phyloP scores from a whole-genome alignment of 768 basidiomycete genomes.

The Pleurotus sapidus region DNA sequence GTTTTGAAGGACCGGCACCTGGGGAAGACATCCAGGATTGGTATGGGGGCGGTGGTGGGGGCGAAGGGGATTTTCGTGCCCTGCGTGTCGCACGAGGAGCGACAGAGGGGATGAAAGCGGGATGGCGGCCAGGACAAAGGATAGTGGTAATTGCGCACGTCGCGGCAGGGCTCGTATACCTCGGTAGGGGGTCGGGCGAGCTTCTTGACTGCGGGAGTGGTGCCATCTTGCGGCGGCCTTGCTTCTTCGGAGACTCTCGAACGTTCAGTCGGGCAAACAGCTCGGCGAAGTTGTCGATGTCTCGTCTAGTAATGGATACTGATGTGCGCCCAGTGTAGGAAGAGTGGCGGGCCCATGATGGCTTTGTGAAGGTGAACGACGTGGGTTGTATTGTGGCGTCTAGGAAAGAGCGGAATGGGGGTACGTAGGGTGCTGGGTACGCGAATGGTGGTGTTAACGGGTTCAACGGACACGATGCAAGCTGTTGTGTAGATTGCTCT shows the following conservation, averaged over 20 bases:
- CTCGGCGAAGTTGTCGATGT: slow-evolving; percentile 19
- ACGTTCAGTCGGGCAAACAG: slow-evolving; percentile 24
- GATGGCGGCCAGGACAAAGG: slow-evolving; percentile 22
- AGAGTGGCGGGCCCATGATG: too few species aligned
- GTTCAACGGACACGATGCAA: not conserved
- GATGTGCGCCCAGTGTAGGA: too few species aligned
- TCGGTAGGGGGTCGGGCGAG: not conserved
- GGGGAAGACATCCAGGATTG: not conserved
- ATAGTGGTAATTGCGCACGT: slow-evolving; percentile 16
- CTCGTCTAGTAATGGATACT: too few species aligned
- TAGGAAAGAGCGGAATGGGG: slow-evolving; percentile 12
- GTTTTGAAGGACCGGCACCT: not conserved
- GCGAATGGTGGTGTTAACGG: slow-evolving; percentile 18
- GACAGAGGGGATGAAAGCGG: slow-evolving; percentile 17
- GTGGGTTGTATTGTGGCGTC: not conserved
- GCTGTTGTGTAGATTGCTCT: not conserved
- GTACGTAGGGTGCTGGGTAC: slow-evolving; percentile 17
- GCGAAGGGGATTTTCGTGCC: not conserved
- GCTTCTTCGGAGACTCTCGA: slow-evolving; percentile 3
- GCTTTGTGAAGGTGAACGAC: too few species aligned
- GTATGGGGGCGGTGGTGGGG: not conserved
- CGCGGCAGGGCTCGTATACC: slow-evolving; percentile 18
- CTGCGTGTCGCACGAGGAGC: not conserved
- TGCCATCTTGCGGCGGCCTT: slow-evolving; percentile 1
- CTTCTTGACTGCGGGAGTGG: not conserved